phyloP scores from a whole-genome alignment of 768 basidiomycete species.

The Lanmaoa rubissima region DNA sequence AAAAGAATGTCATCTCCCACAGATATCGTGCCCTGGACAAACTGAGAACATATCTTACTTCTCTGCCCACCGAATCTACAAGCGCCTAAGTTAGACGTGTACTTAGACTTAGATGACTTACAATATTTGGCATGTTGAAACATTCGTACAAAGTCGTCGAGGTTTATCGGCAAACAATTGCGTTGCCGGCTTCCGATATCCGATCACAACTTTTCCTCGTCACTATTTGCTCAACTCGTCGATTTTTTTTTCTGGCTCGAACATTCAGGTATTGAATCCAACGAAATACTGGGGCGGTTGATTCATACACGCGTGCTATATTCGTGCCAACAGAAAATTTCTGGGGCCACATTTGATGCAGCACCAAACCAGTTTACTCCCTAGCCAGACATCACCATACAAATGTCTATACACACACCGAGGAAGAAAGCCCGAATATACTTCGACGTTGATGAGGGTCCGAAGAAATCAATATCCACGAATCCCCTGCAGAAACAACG shows the following conservation, averaged over 20 bases:
- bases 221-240: not conserved
- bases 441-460: constrained; percentile 20
- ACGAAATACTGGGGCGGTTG: not conserved
- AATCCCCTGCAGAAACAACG: constrained; percentile 59
- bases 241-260: not conserved
- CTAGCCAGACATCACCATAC: not conserved
- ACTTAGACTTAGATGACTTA: not conserved
- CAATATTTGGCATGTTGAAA: not conserved
- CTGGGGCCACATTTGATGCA: not conserved
- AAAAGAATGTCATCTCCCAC: constrained; percentile 68
- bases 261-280: not conserved
- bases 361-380: not conserved
- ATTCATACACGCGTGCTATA: not conserved
- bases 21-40: constrained; percentile 62
- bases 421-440: constrained; percentile 26
- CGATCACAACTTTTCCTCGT: constrained; percentile 10
- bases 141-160: no score
- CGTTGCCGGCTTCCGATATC: constrained; percentile 18
- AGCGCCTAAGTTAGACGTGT: not conserved
- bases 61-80: not conserved
- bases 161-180: constrained; percentile 6
- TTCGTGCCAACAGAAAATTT: not conserved
- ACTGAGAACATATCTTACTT: constrained; percentile 43
- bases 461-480: constrained; percentile 9
- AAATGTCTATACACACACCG: constrained; percentile 26